Base-by-base conservation (phyloP, 2,329 filamentous ascomycete genomes). In the Ceratocystiopsis brevicomis region DNA sequence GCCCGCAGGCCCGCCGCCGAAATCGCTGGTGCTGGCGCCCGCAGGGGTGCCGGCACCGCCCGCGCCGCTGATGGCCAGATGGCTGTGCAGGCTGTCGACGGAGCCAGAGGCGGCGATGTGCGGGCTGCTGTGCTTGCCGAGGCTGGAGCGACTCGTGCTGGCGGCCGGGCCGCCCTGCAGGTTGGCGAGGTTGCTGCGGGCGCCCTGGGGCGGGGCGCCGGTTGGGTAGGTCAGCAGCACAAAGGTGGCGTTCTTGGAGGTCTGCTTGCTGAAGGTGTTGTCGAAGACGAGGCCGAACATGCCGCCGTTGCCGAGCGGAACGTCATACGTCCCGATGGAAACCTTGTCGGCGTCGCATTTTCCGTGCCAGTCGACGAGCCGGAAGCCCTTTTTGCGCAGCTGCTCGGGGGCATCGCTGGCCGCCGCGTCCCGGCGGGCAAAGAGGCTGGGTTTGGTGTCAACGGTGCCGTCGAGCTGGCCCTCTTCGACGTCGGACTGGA, bases 281-380 rank as follows among this genome's bases (percentile, higher is more conserved):
- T 98, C 90, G 56, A 98, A 94, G 32, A 96, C 85, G 48, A 98
- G 67, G 45, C 87, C 90, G 57, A 93, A 98, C 75, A 94, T 95
- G 55, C 90, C 90, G 19, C 78, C 83, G 49, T 90, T 76, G 33
- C 76, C 76, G 9, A 65, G 54, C 1, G 66, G 65, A 19, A 96
- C 83, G 56, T 94, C 81, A 57, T 85, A 84, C 17, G 79, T 90
- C 32, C 88, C 90, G 59, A 88, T 85, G 17, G 84, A 82, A 41
- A 95, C 86, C 64, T 90, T 88, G 64, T 96, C 88, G 35, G 90
- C 87, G 61, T 96, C 88, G 59, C 86, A 96, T 67, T 88, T 94
- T 37, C 90, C 90, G 51, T 81, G 69, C 90, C 90, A 98, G 54
- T 83, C 77, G 35, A 83, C 73, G 12, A 76, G 62, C 41, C 80